Conservation (phyloP, 2,329 filamentous ascomycete genomes). For the Talaromyces sp. region DNA sequence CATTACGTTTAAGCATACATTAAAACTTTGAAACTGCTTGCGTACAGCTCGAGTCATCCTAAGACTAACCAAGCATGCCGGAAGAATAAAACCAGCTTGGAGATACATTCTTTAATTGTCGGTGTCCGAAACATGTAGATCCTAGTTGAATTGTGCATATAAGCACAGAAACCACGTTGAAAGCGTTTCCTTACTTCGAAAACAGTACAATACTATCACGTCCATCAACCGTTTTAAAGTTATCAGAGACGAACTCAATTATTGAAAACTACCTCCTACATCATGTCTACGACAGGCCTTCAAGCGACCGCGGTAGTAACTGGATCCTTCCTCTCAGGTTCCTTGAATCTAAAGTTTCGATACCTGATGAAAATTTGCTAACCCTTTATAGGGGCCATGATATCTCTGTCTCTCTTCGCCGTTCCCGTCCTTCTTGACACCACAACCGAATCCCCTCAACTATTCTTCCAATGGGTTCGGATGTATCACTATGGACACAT, state of each 20-base stretch:
- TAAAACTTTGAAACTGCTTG: neutral
- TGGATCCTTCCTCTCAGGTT: neutral
- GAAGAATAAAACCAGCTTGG: neutral
- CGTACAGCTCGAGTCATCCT: neutral
- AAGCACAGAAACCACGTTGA: neutral
- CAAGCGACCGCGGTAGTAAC: neutral
- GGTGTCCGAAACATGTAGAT: neutral
- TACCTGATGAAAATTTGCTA: neutral
- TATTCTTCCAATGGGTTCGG: conserved; percentile 32
- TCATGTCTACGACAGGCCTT: neutral
- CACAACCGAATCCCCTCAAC: conserved; percentile 23
- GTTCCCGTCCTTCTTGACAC: conserved; percentile 13
- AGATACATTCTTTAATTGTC: neutral
- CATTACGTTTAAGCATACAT: neutral
- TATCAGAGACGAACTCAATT: neutral
- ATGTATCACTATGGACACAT: conserved; percentile 35
- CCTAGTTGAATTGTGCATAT: neutral
- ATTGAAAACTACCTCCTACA: neutral
- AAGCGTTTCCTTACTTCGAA: neutral
- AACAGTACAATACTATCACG: neutral
- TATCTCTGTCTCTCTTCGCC: conserved; percentile 14
- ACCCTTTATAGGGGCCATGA: neutral
- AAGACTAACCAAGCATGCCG: neutral
- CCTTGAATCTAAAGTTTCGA: neutral
- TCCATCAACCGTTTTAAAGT: neutral